Evolutionary conservation across 805 yeast species (phyloP), one percentile per base, ranked within the genome.

Genomic region (Kodamaea lidongshanica): DNA sequence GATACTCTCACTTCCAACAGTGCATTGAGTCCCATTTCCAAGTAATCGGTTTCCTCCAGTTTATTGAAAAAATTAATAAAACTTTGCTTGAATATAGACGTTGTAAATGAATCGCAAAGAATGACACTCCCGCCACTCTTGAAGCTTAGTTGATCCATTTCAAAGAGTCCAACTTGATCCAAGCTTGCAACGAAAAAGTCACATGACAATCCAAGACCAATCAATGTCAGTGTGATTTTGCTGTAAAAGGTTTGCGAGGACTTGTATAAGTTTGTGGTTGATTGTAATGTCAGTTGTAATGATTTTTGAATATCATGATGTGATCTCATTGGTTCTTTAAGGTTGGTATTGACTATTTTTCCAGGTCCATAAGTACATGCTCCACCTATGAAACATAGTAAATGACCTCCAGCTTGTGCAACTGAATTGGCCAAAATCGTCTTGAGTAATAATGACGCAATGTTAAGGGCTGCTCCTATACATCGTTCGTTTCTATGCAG

Each of bases 281-380:
- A 41, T 9, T 56, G 52, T 11, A 53, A 33, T 1, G 50, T 34
- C 8, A 63, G 56, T 17, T 48, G 63, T 25, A 50, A 43, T 12
- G 69, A 70, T 37, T 66, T 71, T 16, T 58, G 53, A 23, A 78
- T 67, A 46, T 76, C 80, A 45, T 73, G 72, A 46, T 78, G 85
- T 0, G 83, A 76, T 56, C 86, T 66, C 25, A 78, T 58, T 5
- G 84, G 79, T 34, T 74, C 79, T 42, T 72, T 77, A 34, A 77
- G 57, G 15, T 59, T 54, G n/a, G 65, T 55, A 6, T 69, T 68
- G 7, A 77, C 83, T 19, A 79, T 71, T 21, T 57, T 46, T 2
- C 85, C 86, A 2, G 81, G 80, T 1, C 84, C 84, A 37, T 56
- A 56, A 0, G 84, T 79, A 41, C 80, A 72, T 5, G 80, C 76